Base-by-base conservation (phyloP, 345 rosid species). In the Citrus inodora region DNA sequence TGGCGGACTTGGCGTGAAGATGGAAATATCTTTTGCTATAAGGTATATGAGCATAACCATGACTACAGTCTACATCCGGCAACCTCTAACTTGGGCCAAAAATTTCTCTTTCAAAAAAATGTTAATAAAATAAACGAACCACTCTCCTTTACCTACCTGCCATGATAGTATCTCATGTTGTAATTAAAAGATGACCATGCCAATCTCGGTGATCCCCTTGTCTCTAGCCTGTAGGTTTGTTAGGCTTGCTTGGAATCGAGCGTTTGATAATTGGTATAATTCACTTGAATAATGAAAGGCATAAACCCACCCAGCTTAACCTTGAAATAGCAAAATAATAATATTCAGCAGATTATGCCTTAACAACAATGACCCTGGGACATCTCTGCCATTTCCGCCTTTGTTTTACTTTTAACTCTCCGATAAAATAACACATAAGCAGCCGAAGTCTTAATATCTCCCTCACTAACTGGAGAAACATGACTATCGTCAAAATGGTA, bases 361-460 rank as follows among this genome's bases (percentile, higher is more conserved):
- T 80, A 85, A 80, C 66, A 63, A 59, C 79, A 67, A 71, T 62
- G 80, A 76, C 75, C 73, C 16, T 73, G 78, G 0, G 85, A 87
- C 30, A 85, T 60, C 83, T 83, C 88, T 67, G 85, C 87, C 67
- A 33, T n/a, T 64, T 71, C 83, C 53, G 21, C 74, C 71, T 60
- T 76, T 16, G 78, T 48, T 79, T 80, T 86, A 65, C 74, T 64
- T 80, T 37, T 70, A 74, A 93, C 97, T 87, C 98, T 87, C 79
- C 67, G 89, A 78, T 95, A 95, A 85, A 92, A 93, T 81, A 95
- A 82, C 73, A 95, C 90, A 53, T 95, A 95, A 40, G 98, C 98
- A 66, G 97, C 94, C 33, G 94, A 77, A 32, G 92, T 95, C 91
- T 84, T 91, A 78, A 95, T 86, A n/a, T 91, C 95, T 1, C 88